Base-by-base conservation (phyloP, 805 yeast genomes). In the Debaryomyces maramus region DNA sequence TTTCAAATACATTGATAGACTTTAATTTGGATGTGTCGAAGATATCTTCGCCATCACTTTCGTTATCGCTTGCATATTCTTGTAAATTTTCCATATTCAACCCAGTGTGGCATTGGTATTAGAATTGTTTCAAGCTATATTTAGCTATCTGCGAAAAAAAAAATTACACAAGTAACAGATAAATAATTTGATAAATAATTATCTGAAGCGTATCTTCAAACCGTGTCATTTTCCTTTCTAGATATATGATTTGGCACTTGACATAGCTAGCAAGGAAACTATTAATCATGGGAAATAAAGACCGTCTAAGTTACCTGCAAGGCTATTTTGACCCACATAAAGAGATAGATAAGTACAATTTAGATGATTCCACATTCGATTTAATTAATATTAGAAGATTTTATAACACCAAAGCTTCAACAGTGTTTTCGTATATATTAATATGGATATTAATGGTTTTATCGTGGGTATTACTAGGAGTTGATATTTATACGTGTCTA, bases 401-500 rank as follows among this genome's bases (percentile, higher is more conserved):
- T 57, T 65, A 63, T 42, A 78, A 76, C 51, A 65, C 65, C 39
- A 61, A 59, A 10, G 53, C 65, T 39, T 46, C 70, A 32, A 77
- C 82, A 0, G 44, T 81, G 1, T 44, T 67, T 31, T 67, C 69
- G 43, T 80, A 75, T 48, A 16, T 67, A 16, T 47, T 61, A 36
- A 57, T 70, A 56, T 63, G 78, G 61, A 50, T 77, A 18, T 47
- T 75, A n/a, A 58, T 86, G 38, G 70, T 80, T 32, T 55, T 78
- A 11, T 71, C 80, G 1, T 65, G 82, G 41, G 75, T 78, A 9
- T 68, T 73, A 38, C 56, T 80, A 35, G 85, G 71, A 1, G 75
- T 85, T 1, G 97, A 88, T 65, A 70, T 88, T 17, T 88, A 86
- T 65, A 87, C 96, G 0, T 80, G 91, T 58, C 63, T 88, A 41